Conservation (phyloP, 352 stramenopile genomes). For the Phytopythium cucurbitacearum region DNA sequence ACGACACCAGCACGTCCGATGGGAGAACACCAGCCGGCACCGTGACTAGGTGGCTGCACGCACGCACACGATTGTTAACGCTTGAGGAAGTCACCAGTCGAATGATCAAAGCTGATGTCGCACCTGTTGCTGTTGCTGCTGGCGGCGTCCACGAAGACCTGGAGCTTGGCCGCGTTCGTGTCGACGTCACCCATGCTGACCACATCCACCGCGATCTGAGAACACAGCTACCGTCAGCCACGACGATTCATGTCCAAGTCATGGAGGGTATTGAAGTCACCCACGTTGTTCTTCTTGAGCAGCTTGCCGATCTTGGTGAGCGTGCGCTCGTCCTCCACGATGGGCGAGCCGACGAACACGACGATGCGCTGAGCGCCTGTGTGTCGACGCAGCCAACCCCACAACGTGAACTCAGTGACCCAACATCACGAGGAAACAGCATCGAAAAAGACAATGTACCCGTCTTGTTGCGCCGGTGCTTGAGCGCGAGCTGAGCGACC, state of each 20-base stretch:
- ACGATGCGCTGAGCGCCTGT: slow-evolving; percentile 88
- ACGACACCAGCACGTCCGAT: slow-evolving; percentile 96
- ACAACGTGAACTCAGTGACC: background rate
- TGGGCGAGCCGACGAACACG: slow-evolving; percentile 95
- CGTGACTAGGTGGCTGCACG: slow-evolving; percentile 91
- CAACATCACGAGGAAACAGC: background rate
- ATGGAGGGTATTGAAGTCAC: slow-evolving; percentile 1
- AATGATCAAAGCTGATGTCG: background rate
- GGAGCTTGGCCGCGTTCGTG: slow-evolving; percentile 81
- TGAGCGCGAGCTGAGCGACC: slow-evolving; percentile 96
- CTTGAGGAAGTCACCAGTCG: background rate
- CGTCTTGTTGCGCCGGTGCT: slow-evolving; percentile 99
- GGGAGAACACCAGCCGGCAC: slow-evolving; percentile 96
- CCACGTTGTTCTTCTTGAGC: slow-evolving; percentile 99
- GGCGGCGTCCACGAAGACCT: slow-evolving; percentile 89
- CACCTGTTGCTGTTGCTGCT: slow-evolving; percentile 92
- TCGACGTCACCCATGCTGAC: slow-evolving; percentile 97
- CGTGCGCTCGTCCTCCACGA: slow-evolving; percentile 88
- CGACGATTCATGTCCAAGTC: background rate
- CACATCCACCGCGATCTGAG: slow-evolving; percentile 95
- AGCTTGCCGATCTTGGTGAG: slow-evolving; percentile 96
- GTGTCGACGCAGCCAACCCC: background rate
- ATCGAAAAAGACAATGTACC: slow-evolving; percentile 35
- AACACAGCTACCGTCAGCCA: slow-evolving; percentile 2
- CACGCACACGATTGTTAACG: slow-evolving; percentile 1